Conservation (phyloP, 495 filamentous ascomycete species). For the Xylaria curta region DNA sequence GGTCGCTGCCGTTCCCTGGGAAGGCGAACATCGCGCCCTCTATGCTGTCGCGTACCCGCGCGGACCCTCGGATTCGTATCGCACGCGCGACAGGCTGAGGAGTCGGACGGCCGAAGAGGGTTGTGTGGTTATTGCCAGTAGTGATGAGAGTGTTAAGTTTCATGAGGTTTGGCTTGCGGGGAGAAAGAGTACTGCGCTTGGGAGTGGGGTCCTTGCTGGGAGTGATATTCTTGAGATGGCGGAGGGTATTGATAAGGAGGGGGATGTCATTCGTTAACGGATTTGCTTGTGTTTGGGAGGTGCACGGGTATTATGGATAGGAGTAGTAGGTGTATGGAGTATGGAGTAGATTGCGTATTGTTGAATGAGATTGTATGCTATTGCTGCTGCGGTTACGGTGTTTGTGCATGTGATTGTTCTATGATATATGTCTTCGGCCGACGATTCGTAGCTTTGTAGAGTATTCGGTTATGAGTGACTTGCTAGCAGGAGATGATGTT, state of each 20-base stretch:
- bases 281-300: not conserved
- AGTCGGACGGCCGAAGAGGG: slow-evolving; percentile 77
- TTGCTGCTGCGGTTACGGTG: not conserved
- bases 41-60: slow-evolving; percentile 75
- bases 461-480: not conserved
- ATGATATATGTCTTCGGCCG: not conserved
- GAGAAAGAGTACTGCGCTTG: slow-evolving; percentile 60
- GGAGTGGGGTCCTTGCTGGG: slow-evolving; percentile 75
- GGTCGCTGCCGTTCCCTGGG: slow-evolving; percentile 89
- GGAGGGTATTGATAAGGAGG: slow-evolving; percentile 83
- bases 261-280: slow-evolving; percentile 62
- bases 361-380: not conserved
- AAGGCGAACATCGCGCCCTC: slow-evolving; percentile 77
- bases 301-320: not conserved
- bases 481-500: not conserved
- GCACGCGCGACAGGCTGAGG: slow-evolving; percentile 32
- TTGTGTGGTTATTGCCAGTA: slow-evolving; percentile 92
- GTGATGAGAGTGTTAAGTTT: slow-evolving; percentile 93
- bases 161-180: slow-evolving; percentile 88
- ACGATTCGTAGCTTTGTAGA: not conserved
- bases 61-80: slow-evolving; percentile 55
- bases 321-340: not conserved
- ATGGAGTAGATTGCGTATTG: not conserved
- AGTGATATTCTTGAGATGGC: slow-evolving; percentile 87
- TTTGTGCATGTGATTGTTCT: not conserved